These are phyloP conservation scores for Mucor indicus DNA, from an alignment of 371 early-diverging fungal species.

Conservation along the genomic window DNA sequence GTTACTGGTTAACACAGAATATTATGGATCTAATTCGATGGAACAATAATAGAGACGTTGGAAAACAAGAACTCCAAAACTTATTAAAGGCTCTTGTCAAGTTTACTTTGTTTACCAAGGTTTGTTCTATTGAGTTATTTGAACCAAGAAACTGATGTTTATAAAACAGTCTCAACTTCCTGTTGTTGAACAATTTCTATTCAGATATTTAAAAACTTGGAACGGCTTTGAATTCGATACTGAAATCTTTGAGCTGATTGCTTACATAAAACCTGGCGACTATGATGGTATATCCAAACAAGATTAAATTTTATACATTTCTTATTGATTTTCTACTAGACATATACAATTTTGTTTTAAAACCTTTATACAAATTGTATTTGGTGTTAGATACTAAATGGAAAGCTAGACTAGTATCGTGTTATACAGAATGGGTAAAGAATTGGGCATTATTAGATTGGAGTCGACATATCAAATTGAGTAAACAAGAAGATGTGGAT, in stretches of 20 bases:
- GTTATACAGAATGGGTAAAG: slow-evolving; percentile 43
- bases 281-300: slow-evolving; percentile 39
- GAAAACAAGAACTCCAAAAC: slow-evolving; percentile 23
- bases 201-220: slow-evolving; percentile 44
- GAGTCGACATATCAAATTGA: slow-evolving; percentile 31
- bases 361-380: slow-evolving; percentile 45
- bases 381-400: slow-evolving; percentile 41
- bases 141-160: neutral
- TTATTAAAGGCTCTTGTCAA: slow-evolving; percentile 33
- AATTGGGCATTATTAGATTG: slow-evolving; percentile 55
- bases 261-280: slow-evolving; percentile 40
- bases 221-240: slow-evolving; percentile 48
- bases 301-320: neutral
- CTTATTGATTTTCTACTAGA: slow-evolving; percentile 14
- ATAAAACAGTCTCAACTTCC: slow-evolving; percentile 46
- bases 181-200: slow-evolving; percentile 44
- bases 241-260: slow-evolving; percentile 48
- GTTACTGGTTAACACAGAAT: slow-evolving; percentile 45
- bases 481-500: slow-evolving; percentile 10
- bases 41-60: slow-evolving; percentile 29
- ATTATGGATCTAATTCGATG: slow-evolving; percentile 41
- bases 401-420: slow-evolving; percentile 50
- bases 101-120: slow-evolving; percentile 46
- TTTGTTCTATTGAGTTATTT: slow-evolving; percentile 6
- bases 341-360: slow-evolving; percentile 27